Evolutionary conservation across 179 eudicot genomes (phyloP).

Genomic region (Actinidia chinensis): DNA sequence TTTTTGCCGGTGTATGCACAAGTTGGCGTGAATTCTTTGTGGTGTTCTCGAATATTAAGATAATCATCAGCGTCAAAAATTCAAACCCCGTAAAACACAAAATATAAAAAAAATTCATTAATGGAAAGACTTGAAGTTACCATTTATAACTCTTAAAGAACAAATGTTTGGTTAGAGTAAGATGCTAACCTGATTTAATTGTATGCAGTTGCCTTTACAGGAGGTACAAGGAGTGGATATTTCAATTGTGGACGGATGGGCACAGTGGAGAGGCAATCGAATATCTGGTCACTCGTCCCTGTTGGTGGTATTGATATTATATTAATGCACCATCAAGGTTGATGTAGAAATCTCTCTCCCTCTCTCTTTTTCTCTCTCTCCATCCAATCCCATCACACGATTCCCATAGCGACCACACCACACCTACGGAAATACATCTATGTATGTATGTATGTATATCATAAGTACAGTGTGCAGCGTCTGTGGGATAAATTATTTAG

Average conservation of each 20-base stretch:
- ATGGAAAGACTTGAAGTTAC: neutral
- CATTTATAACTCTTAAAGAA: neutral
- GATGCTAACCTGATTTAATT: neutral
- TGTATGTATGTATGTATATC: too few relatives aligned
- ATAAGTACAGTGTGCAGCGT: too few relatives aligned
- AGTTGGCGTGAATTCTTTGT: neutral
- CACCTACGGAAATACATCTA: neutral
- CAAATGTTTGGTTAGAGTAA: neutral
- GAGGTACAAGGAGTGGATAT: conserved; percentile 36
- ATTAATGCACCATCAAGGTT: conserved; percentile 43
- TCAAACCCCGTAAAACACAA: neutral
- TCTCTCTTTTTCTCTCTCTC: neutral
- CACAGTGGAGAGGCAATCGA: conserved; percentile 44
- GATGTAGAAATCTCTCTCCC: neutral
- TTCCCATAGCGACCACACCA: too few relatives aligned
- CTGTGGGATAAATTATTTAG: neutral
- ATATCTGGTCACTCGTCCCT: conserved; percentile 36
- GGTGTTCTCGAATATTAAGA: neutral
- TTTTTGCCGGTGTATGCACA: neutral
- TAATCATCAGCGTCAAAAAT: neutral
- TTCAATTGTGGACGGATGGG: conserved; percentile 37
- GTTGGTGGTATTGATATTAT: conserved; percentile 48
- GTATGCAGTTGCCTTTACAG: conserved; percentile 32
- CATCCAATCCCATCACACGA: neutral
- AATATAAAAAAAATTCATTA: neutral